These are phyloP conservation scores for Cordyceps sp. DNA, from an alignment of 2,329 filamentous ascomycete genomes.

Conservation along the genomic window DNA sequence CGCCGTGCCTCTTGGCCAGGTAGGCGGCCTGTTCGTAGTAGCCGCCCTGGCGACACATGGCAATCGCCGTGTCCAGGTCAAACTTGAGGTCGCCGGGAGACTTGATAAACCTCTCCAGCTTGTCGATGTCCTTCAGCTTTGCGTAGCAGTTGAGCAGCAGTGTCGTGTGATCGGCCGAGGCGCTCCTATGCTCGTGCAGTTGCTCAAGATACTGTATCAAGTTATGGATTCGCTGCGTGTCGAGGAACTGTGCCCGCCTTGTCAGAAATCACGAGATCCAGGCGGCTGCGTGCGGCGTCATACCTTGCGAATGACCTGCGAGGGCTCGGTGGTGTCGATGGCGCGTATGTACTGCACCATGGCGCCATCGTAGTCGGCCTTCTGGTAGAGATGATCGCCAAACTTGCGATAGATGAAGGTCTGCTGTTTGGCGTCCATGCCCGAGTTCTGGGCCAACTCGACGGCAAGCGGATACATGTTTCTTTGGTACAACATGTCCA, in stretches of 20 bases:
- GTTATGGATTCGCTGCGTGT: constrained; percentile 95
- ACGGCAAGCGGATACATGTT: constrained; percentile 88
- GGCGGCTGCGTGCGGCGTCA: neutral
- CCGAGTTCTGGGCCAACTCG: constrained; percentile 78
- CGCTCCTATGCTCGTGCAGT: constrained; percentile 82
- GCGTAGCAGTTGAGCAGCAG: constrained; percentile 93
- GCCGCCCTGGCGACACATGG: constrained; percentile 92
- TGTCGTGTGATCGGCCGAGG: constrained; percentile 89
- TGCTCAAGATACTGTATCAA: constrained; percentile 95
- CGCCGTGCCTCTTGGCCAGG: constrained; percentile 81
- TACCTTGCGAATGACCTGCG: constrained; percentile 86
- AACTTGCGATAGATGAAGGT: constrained; percentile 88
- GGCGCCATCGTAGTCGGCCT: constrained; percentile 91
- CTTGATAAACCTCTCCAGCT: constrained; percentile 93
- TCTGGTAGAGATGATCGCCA: constrained; percentile 86
- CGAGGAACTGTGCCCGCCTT: constrained; percentile 49
- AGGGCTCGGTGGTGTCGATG: constrained; percentile 90
- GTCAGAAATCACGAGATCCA: constrained; percentile 9
- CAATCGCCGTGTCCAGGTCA: constrained; percentile 89
- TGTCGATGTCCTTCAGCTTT: constrained; percentile 92
- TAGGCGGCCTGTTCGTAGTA: constrained; percentile 97
- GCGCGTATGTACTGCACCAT: constrained; percentile 97
- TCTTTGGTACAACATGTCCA: constrained; percentile 85
- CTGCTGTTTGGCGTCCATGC: constrained; percentile 64
- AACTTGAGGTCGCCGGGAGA: constrained; percentile 90